Evolutionary conservation across 2,329 filamentous ascomycete genomes (phyloP).

Genomic region (Monosporascus sp.): DNA sequence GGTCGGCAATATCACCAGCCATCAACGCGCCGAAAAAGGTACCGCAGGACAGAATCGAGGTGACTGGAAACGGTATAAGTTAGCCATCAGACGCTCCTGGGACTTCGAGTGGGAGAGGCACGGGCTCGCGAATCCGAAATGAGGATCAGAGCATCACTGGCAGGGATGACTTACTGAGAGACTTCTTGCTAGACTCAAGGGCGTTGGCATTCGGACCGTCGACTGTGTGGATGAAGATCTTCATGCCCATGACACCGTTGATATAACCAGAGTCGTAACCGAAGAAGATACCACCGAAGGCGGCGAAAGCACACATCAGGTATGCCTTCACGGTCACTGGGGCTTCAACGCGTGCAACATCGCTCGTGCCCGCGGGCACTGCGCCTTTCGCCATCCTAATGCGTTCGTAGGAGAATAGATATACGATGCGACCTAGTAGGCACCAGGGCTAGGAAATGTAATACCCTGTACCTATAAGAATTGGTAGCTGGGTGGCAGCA

Average conservation of each 20-base stretch:
- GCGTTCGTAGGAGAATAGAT: neutral
- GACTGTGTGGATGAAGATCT: constrained; percentile 28
- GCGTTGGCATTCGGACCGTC: constrained; percentile 26
- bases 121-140: neutral
- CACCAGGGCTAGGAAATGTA: neutral
- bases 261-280: constrained; percentile 37
- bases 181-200: constrained; percentile 40
- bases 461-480: no score
- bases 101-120: neutral
- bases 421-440: neutral
- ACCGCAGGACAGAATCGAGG: constrained; percentile 70
- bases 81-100: neutral
- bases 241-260: constrained; percentile 33
- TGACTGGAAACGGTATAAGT: constrained; percentile 33
- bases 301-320: constrained; percentile 28
- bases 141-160: neutral
- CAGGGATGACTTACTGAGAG: constrained; percentile 33
- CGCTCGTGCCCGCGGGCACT: constrained; percentile 34
- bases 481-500: no score
- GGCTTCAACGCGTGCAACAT: constrained; percentile 51
- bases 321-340: constrained; percentile 52
- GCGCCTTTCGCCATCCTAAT: constrained; percentile 23
- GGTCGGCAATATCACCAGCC: constrained; percentile 72
- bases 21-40: constrained; percentile 77
- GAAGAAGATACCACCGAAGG: constrained; percentile 34